Conservation (phyloP, 495 filamentous ascomycete genomes). For the Penicillium canariense region DNA sequence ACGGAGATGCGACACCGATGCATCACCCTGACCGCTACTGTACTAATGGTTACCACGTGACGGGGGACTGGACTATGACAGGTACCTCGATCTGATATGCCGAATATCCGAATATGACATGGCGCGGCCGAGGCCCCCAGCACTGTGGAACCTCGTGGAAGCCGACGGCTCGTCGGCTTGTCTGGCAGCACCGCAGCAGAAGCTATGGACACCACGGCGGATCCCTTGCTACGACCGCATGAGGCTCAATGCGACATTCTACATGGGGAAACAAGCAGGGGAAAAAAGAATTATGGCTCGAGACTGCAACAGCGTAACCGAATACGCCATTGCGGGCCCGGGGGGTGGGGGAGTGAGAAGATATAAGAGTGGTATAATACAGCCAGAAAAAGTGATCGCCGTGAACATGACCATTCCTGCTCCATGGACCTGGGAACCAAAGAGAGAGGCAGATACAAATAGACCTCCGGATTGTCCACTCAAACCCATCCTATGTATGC, state of each 20-base stretch:
- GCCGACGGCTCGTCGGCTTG: not conserved
- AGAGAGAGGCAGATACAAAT: not conserved
- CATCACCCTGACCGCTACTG: not conserved
- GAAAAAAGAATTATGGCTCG: no score
- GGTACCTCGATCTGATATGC: not conserved
- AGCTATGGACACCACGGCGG: no score
- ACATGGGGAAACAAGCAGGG: no score
- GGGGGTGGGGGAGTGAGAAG: not conserved
- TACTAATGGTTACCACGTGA: not conserved
- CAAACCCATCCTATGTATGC: not conserved
- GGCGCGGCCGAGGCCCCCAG: not conserved
- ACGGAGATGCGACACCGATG: no score
- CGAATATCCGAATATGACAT: not conserved
- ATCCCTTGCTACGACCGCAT: no score
- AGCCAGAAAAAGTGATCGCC: conserved; percentile 4
- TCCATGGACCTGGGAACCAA: not conserved
- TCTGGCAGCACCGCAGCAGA: not conserved
- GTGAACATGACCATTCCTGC: not conserved
- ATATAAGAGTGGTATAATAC: conserved; percentile 11
- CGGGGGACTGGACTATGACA: not conserved
- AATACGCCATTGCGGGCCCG: no score
- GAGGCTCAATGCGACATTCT: no score
- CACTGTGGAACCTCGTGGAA: not conserved
- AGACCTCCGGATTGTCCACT: not conserved
- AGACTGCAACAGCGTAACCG: no score